Evolutionary conservation across 192 early-diverging fungal species (phyloP), one percentile per base, ranked within the genome.

Genomic region (Backusella psychrophila): DNA sequence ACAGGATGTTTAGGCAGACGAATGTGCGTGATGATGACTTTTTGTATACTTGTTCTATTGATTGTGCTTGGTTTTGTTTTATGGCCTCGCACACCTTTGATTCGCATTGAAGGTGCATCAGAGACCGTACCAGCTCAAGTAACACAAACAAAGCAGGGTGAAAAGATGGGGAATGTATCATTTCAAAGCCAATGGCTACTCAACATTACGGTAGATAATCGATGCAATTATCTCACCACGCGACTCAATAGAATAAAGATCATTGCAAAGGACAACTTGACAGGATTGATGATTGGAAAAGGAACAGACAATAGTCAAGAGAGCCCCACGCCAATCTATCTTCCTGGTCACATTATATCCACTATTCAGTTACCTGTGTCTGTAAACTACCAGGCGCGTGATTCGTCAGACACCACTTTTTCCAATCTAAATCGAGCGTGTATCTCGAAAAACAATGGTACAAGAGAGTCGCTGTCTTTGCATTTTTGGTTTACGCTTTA

Each of bases 401-500:
- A 56, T n/a, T 6, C 66, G n/a, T 65, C 71, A 26, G 80, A 81
- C 49, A 56, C 69, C 3, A 81, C 80, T n/a, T 77, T 74, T 72
- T 46, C 23, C 35, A 35, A 81, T 65, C 67, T 81, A 17, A 34
- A 63, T 35, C 42, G 77, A 19, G 80, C 80, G 6, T 81, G 80
- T 63, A 15, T 63, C 26, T 63, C 26, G 29, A 44, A 17, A 44
- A 71, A 26, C 29, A 71, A 71, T 44, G 39, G 42, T 11, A 35
- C 70, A 21, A 72, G 17, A 14, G 68, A 69, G 12, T 72, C 77
- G 15, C 19, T 77, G 5, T 70, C 70, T n/a, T 29, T 81, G 19
- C 80, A 81, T 9, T 71, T 81, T n/a, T 70, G 70, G 59, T 41
- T 81, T 36, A 77, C 75, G 11, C 8, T 81, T 14, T 69, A 71